phyloP scores from a whole-genome alignment of 192 early-diverging fungal genomes.

The Podila horticola region DNA sequence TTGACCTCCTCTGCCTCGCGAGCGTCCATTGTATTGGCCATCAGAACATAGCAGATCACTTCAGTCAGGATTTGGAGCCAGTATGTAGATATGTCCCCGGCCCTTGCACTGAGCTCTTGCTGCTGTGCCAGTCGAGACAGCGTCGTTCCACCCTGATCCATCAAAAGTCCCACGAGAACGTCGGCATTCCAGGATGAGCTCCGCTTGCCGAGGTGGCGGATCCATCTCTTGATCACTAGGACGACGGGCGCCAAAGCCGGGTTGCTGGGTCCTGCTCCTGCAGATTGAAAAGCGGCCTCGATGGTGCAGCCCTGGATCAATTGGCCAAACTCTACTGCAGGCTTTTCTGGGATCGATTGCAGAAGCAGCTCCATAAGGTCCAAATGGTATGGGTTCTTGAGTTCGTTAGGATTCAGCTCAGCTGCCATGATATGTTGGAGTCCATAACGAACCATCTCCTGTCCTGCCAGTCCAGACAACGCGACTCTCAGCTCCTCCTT shows the following conservation, averaged over 20 bases:
- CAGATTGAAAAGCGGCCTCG: conserved; percentile 31
- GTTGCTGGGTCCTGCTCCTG: conserved; percentile 7
- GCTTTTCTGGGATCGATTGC: conserved; percentile 29
- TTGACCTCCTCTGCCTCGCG: conserved; percentile 33
- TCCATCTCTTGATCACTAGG: conserved; percentile 38
- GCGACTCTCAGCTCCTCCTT: conserved; percentile 45
- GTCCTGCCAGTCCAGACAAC: conserved; percentile 16
- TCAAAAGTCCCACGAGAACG: conserved; percentile 30
- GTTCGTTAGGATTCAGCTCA: conserved; percentile 49
- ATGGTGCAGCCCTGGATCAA: conserved; percentile 29
- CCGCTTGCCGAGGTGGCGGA: conserved; percentile 41
- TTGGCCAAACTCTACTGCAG: conserved; percentile 45
- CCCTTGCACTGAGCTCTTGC: conserved; percentile 20
- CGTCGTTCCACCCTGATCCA: conserved; percentile 12
- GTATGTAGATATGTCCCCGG: conserved; percentile 15
- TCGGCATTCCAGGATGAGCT: conserved; percentile 38
- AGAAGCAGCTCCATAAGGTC: conserved; percentile 47
- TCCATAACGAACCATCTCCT: conserved; percentile 32
- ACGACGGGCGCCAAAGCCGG: conserved; percentile 35
- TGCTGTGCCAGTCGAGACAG: conserved; percentile 19
- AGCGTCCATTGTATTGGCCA: conserved; percentile 43
- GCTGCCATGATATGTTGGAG: conserved; percentile 35
- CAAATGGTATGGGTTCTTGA: conserved; percentile 41
- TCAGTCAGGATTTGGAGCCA: conserved; percentile 45
- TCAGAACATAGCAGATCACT: conserved; percentile 41